Evolutionary conservation across 2,329 filamentous ascomycete genomes (phyloP).

Genomic region (Ophiostoma tasmaniense): DNA sequence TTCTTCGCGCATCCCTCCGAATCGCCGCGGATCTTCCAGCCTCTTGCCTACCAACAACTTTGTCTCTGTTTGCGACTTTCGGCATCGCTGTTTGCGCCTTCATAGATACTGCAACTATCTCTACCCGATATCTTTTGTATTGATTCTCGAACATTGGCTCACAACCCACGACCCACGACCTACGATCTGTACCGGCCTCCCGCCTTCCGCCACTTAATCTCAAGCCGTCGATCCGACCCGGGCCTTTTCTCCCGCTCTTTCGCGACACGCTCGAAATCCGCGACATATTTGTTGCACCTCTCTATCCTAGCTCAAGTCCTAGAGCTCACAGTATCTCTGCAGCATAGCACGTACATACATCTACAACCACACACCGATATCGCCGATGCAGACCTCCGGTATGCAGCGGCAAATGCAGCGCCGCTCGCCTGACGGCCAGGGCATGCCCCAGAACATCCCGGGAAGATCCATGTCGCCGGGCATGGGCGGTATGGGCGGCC

Average conservation of each 20-base stretch:
- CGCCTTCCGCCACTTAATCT: background rate
- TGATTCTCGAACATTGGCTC: background rate
- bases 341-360: background rate
- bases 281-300: background rate
- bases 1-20: background rate
- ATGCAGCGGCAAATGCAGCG: conserved; percentile 50
- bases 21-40: background rate
- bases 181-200: background rate
- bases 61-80: background rate
- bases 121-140: background rate
- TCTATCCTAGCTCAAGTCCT: background rate
- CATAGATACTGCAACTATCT: background rate
- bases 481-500: conserved; percentile 35
- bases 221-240: background rate
- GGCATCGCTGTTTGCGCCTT: background rate
- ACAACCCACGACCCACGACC: background rate
- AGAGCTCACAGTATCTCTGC: background rate
- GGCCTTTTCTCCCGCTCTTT: background rate
- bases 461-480: conserved; percentile 53
- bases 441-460: conserved; percentile 45
- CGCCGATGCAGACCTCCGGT: conserved; percentile 42
- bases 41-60: background rate
- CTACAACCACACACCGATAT: background rate
- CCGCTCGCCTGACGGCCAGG: conserved; percentile 56
- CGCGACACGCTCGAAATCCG: background rate